Conservation (phyloP, 2,329 filamentous ascomycete species). For the Didymella exigua region DNA sequence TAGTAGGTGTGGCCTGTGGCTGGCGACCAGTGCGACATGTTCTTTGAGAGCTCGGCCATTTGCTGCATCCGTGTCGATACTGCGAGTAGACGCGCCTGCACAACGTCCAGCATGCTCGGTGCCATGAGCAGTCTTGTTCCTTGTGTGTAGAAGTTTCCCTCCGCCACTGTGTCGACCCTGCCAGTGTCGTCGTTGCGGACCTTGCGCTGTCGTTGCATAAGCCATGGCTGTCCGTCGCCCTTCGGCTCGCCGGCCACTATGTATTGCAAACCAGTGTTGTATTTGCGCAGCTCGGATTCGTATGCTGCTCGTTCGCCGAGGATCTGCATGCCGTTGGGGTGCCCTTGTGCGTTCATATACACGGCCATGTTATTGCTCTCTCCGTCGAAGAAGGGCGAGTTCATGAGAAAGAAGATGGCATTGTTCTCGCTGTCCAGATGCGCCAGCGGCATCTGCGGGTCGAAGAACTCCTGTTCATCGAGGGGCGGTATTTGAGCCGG, state of each 20-base stretch:
- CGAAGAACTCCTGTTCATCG: slow-evolving; percentile 42
- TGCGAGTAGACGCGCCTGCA: slow-evolving; percentile 61
- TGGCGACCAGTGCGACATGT: slow-evolving; percentile 63
- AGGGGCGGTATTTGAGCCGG: slow-evolving; percentile 36
- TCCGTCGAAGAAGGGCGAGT: slow-evolving; percentile 67
- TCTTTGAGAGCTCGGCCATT: slow-evolving; percentile 59
- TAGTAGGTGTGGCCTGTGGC: slow-evolving; percentile 66
- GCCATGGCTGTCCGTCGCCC: slow-evolving; percentile 60
- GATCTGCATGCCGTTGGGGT: slow-evolving; percentile 56
- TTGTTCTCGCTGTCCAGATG: slow-evolving; percentile 37
- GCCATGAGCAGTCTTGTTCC: slow-evolving; percentile 67
- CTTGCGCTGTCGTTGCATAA: slow-evolving; percentile 63
- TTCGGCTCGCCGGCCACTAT: slow-evolving; percentile 64
- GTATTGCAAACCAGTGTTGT: slow-evolving; percentile 62
- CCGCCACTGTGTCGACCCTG: slow-evolving; percentile 57
- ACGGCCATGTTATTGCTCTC: slow-evolving; percentile 64
- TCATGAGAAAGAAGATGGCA: slow-evolving; percentile 66
- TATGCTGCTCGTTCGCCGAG: slow-evolving; percentile 62
- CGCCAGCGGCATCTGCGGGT: slow-evolving; percentile 29
- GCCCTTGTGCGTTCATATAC: slow-evolving; percentile 57
- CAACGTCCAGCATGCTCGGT: slow-evolving; percentile 63
- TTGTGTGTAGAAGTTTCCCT: slow-evolving; percentile 66
- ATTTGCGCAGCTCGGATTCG: slow-evolving; percentile 59
- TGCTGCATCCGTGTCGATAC: slow-evolving; percentile 62
- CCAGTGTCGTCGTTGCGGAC: slow-evolving; percentile 44